Conservation (phyloP, 495 filamentous ascomycete species). For the Aspergillus biplanus region DNA sequence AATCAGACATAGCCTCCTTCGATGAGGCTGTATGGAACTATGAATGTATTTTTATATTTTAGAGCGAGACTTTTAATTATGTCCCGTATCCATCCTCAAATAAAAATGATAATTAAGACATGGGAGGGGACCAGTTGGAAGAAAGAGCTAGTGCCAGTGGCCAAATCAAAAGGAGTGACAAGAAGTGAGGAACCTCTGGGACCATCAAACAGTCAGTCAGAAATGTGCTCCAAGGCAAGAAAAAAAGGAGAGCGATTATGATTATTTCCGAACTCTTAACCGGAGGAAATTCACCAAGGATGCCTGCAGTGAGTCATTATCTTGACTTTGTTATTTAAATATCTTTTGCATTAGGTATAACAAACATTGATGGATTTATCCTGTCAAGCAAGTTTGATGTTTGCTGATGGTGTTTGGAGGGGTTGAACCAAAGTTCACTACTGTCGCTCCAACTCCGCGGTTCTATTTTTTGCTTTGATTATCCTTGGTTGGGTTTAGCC, state of each 20-base stretch:
- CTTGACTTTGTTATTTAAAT: no score
- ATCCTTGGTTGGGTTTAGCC: not conserved
- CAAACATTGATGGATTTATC: no score
- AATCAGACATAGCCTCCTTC: not conserved
- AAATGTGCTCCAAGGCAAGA: no score
- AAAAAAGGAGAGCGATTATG: no score
- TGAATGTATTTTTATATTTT: not conserved
- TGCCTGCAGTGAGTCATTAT: no score
- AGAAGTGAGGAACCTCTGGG: not conserved
- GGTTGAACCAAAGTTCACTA: not conserved
- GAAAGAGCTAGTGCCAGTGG: not conserved
- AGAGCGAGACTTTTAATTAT: not conserved
- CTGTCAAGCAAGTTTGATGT: not conserved
- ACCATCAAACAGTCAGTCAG: no score
- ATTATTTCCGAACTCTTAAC: no score
- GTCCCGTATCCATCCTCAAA: not conserved
- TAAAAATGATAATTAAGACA: not conserved
- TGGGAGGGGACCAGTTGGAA: not conserved
- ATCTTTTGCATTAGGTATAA: no score
- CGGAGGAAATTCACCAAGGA: no score
- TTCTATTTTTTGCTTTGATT: constrained; percentile 1
- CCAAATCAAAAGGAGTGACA: not conserved
- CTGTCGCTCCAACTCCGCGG: not conserved
- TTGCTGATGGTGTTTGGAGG: not conserved
- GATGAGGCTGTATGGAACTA: constrained; percentile 3